Conservation (phyloP, 257 asterid species). For the Misopates orontium region DNA sequence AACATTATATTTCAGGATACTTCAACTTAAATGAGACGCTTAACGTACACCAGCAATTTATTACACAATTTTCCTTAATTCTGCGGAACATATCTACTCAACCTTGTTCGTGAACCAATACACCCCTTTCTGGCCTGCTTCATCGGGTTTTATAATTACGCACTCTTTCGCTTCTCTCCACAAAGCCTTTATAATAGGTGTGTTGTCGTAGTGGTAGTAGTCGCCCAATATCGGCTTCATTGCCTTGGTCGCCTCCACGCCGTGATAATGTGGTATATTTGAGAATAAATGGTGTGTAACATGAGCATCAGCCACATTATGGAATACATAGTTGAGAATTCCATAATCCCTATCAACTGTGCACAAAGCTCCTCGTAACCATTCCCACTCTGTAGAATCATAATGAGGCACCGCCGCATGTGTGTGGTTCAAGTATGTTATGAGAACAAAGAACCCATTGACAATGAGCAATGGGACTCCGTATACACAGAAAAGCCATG, state of each 20-base stretch:
- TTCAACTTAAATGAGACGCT: neutral
- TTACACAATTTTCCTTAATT: neutral
- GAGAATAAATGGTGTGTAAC: conserved; percentile 16
- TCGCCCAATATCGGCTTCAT: conserved; percentile 15
- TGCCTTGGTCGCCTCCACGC: conserved; percentile 11
- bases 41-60: neutral
- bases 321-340: conserved; percentile 18
- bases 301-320: conserved; percentile 19
- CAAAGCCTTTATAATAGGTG: conserved; percentile 16
- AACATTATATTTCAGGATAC: neutral
- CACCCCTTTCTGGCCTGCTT: conserved; percentile 3
- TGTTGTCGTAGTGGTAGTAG: conserved; percentile 16
- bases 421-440: conserved; percentile 17
- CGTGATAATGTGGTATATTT: conserved; percentile 17
- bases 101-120: conserved; percentile 16
- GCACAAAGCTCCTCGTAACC: conserved; percentile 19
- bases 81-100: neutral
- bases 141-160: conserved; percentile 3
- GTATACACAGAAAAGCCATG: conserved; percentile 1
- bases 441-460: conserved; percentile 13
- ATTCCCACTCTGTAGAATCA: conserved; percentile 20
- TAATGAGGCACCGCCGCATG: conserved; percentile 22
- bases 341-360: conserved; percentile 17
- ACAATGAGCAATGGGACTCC: conserved; percentile 20
- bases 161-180: conserved; percentile 21